Base-by-base conservation (phyloP, 2,329 filamentous ascomycete species). In the Fusarium kyushuense region DNA sequence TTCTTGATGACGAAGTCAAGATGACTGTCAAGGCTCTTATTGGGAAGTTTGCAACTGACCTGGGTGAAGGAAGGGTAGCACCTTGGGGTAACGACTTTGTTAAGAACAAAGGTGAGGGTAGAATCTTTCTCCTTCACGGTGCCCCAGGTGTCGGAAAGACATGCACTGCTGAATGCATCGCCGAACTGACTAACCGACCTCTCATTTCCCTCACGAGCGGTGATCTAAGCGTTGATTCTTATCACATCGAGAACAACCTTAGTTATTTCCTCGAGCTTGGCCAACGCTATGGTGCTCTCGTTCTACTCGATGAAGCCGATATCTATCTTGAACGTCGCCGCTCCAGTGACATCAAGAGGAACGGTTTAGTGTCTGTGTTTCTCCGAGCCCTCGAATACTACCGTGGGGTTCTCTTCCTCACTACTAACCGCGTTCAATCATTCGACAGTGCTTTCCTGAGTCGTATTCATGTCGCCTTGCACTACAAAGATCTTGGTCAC, bases 291-390 rank as follows among this genome's bases (percentile, higher is more conserved):
- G 81, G 80, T 19, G 85, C 81, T 36, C 79, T 88, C 8, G 80
- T 87, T 9, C 79, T 89, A 4, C 79, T 89, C 6, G 86, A 89
- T 71, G 87, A 89, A 74, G 86, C 85, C 4, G 87, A 89, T 56
- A 85, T 88, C 19, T 89, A 87, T 75, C 82, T 89, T 11, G 85
- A 88, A 74, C 76, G 82, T 53, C 84, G 87, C 3, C 76, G 76
- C 3, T 71, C 78, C 23, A 75, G 71, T 29, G 82, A 85, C 69
- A 79, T 84, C 47, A 75, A 73, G 23, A 81, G 82, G 59, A 85
- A 85, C 72, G 81, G 80, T 1, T 76, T 85, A 13, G 83, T 84
- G 27, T 83, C 81, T 17, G 76, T 84, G 56, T 84, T 85, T 74
- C 74, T 85, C 25, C 81, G 83, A n/a, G 82, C 81, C 1, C 79